Percentiles rank a stretch among this genome's conserved stretches.
These are phyloP conservation scores for Phialemoniopsis sp. DNA, from an alignment of 2,329 filamentous ascomycete genomes.

Conservation along the genomic window DNA sequence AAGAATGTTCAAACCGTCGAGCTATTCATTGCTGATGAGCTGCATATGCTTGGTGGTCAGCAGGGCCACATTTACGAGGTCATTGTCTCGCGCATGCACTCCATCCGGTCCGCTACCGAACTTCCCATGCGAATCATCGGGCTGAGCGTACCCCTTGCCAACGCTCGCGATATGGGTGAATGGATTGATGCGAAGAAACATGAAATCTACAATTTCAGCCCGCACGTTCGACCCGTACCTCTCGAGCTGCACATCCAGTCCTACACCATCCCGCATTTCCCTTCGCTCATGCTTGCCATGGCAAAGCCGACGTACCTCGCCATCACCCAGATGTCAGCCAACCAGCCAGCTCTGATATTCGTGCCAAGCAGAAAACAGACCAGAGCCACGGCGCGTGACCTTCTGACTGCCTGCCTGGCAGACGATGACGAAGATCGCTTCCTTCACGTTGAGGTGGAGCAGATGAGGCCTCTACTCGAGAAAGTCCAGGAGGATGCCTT, in stretches of 20 bases:
- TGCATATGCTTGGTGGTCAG: slow-evolving; percentile 89
- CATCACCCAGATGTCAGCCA: slow-evolving; percentile 80
- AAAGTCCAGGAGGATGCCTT: slow-evolving; percentile 83
- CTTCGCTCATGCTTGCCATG: slow-evolving; percentile 98
- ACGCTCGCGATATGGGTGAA: slow-evolving; percentile 89
- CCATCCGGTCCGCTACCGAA: slow-evolving; percentile 85
- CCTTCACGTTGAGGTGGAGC: slow-evolving; percentile 76
- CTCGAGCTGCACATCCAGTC: slow-evolving; percentile 93
- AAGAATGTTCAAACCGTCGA: slow-evolving; percentile 92
- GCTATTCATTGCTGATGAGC: slow-evolving; percentile 90
- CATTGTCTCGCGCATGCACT: slow-evolving; percentile 96
- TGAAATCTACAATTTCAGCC: slow-evolving; percentile 98
- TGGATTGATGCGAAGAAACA: slow-evolving; percentile 99
- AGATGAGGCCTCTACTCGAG: slow-evolving; percentile 77
- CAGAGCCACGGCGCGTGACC: slow-evolving; percentile 77
- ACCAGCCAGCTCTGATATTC: slow-evolving; percentile 88
- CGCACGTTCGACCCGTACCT: slow-evolving; percentile 81
- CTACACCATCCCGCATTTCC: slow-evolving; percentile 93
- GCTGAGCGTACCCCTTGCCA: slow-evolving; percentile 85
- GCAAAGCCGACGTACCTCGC: slow-evolving; percentile 89
- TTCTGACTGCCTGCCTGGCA: slow-evolving; percentile 80
- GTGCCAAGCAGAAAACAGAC: slow-evolving; percentile 93
- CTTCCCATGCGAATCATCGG: slow-evolving; percentile 83
- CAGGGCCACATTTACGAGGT: slow-evolving; percentile 91
- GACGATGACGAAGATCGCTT: slow-evolving; percentile 94